Conservation (phyloP, 2,329 filamentous ascomycete species). For the Clonostachys byssicola region DNA sequence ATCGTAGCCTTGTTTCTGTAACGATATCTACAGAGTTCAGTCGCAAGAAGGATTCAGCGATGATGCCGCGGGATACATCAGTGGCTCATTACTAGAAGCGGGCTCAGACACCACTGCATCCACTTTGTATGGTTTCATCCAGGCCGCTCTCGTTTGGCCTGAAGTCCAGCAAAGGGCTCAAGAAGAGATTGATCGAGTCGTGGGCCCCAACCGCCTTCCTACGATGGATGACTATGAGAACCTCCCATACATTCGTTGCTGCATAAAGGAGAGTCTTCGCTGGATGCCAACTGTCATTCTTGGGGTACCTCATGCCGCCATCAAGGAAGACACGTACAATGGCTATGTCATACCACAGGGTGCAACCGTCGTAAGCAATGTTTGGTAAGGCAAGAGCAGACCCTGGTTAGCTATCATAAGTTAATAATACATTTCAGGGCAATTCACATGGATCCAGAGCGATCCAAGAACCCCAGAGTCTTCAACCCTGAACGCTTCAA, state of each 20-base stretch:
- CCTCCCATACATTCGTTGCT: slow-evolving; percentile 38
- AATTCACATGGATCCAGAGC: slow-evolving; percentile 38
- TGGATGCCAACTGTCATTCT: slow-evolving; percentile 37
- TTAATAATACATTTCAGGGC: slow-evolving; percentile 22
- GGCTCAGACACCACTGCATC: slow-evolving; percentile 3
- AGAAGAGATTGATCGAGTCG: slow-evolving; percentile 29
- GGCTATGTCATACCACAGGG: slow-evolving; percentile 37
- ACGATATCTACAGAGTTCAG: slow-evolving; percentile 8
- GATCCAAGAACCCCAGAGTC: slow-evolving; percentile 29
- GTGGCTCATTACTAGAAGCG: slow-evolving; percentile 4
- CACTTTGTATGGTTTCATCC: slow-evolving; percentile 29
- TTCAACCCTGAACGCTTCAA: slow-evolving; percentile 35
- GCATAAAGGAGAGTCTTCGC: slow-evolving; percentile 38
- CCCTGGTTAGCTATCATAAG: neutral
- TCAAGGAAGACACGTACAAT: slow-evolving; percentile 26
- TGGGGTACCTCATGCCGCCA: slow-evolving; percentile 29
- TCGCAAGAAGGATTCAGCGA: slow-evolving; percentile 8
- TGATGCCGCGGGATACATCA: slow-evolving; percentile 10
- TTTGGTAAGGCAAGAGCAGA: slow-evolving; percentile 18
- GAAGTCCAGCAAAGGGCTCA: slow-evolving; percentile 32
- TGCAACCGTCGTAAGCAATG: slow-evolving; percentile 32
- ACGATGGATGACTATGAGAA: slow-evolving; percentile 29
- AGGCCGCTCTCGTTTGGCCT: slow-evolving; percentile 35
- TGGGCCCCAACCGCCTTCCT: slow-evolving; percentile 31
- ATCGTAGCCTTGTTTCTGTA: slow-evolving; percentile 8